Evolutionary conservation across 2,329 filamentous ascomycete genomes (phyloP).

Genomic region (Hypocrella siamensis): DNA sequence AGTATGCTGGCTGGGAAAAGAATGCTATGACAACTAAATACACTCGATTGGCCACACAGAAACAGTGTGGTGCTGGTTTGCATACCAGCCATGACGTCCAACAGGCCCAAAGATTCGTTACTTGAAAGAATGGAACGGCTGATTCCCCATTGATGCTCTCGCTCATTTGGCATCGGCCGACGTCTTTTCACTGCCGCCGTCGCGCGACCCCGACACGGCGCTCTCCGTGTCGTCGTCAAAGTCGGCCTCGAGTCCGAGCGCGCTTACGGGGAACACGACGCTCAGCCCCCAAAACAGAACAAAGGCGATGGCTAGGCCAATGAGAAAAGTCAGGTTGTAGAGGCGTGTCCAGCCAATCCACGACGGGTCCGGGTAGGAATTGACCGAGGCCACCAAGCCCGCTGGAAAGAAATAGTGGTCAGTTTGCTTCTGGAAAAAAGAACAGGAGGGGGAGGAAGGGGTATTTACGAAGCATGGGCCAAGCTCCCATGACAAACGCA

Average conservation of each 20-base stretch:
- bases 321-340: constrained; percentile 24
- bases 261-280: not conserved
- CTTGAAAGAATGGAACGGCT: no score
- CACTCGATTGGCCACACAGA: no score
- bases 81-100: no score
- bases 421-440: not conserved
- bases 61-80: no score
- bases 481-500: constrained; percentile 15
- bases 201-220: not conserved
- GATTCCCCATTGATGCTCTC: no score
- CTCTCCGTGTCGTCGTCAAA: not conserved
- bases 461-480: constrained; percentile 10
- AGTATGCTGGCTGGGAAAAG: no score
- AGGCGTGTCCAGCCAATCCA: constrained; percentile 17
- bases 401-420: constrained; percentile 3
- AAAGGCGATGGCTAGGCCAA: constrained; percentile 15
- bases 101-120: no score
- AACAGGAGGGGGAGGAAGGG: not conserved
- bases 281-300: not conserved
- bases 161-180: no score
- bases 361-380: constrained; percentile 6
- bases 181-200: not conserved
- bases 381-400: constrained; percentile 10
- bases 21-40: no score
- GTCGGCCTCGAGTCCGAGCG: not conserved